Evolutionary conservation across 768 basidiomycete genomes (phyloP), one percentile per base, ranked within the genome.

Genomic region (Kondoa malvinella): DNA sequence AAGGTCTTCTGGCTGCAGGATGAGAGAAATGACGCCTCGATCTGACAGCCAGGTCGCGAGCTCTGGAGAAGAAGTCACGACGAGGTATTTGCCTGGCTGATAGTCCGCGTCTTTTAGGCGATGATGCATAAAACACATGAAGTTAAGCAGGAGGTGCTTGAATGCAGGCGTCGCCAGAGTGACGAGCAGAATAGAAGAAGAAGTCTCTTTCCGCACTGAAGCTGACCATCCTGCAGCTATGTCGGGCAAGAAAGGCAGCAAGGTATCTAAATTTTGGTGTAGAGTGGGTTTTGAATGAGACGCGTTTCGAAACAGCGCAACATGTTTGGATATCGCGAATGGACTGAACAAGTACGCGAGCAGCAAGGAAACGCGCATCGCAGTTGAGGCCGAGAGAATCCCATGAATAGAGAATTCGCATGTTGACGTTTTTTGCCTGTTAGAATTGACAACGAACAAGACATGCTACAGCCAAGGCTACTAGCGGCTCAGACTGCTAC

Each of bases 61-160:
- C 3, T 34, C 59, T 26, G 68, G 67, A 64, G 71, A 70, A 60
- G 68, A 67, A 32, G 72, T 71, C 2, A 72, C 66, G 56, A 72
- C 69, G 40, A 72, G 65, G 4, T 56, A 34, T n/a, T 66, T 50
- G 68, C 65, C 57, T 0, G 66, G 30, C 1, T 69, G 57, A 4
- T 25, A 57, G 16, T 64, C 40, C 0, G 66, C 70, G 67, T 68
- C 69, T 21, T 65, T 57, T 1, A 70, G 70, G 14, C 64, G 65
- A 66, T 68, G 56, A 16, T 67, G 70, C 57, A 72, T 65, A 68
- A 72, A 72, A 65, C 72, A 72, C 26, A 72, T 65, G 67, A 70
- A 72, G 68, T 72, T 72, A 68, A 64, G 64, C 4, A 72, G 62
- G 33, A 72, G 69, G 29, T 68, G 70, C 57, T 72, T 71, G 69